Conservation (phyloP, 179 eudicot species). For the Nepenthes alata region DNA sequence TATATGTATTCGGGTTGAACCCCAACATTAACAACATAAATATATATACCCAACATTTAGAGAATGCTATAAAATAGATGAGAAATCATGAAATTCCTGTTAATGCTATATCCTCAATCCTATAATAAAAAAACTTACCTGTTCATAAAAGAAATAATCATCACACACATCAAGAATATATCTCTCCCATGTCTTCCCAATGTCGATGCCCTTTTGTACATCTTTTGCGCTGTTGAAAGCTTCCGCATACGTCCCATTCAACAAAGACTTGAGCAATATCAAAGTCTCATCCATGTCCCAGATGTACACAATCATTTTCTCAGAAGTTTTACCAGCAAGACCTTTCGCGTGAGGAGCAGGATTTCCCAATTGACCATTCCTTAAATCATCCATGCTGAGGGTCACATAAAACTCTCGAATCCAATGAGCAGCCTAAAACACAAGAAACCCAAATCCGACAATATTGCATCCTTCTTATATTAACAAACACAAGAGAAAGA, state of each 20-base stretch:
- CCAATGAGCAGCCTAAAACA: too few relatives aligned
- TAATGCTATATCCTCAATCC: background rate
- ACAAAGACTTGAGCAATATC: conserved; percentile 77
- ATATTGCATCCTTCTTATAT: too few relatives aligned
- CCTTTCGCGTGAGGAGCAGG: conserved; percentile 6
- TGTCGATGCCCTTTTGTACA: conserved; percentile 56
- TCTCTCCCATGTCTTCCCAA: conserved; percentile 82
- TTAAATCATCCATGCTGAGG: background rate
- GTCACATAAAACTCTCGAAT: too few relatives aligned
- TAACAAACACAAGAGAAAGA: too few relatives aligned
- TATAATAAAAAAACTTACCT: conserved; percentile 27
- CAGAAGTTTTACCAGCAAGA: conserved; percentile 14
- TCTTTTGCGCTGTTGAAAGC: conserved; percentile 66
- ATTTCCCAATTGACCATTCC: conserved; percentile 4
- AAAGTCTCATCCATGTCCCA: conserved; percentile 99
- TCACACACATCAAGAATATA: conserved; percentile 75
- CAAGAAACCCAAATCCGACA: too few relatives aligned
- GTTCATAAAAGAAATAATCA: conserved; percentile 74
- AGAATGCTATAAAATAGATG: background rate
- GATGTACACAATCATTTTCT: conserved; percentile 54
- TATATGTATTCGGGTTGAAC: too few relatives aligned
- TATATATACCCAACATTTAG: background rate
- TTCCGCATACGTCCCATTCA: conserved; percentile 60
- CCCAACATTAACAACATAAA: too few relatives aligned
- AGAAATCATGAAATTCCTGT: background rate